Evolutionary conservation across 352 stramenopile genomes (phyloP).

Genomic region (Globisporangium nagaii): DNA sequence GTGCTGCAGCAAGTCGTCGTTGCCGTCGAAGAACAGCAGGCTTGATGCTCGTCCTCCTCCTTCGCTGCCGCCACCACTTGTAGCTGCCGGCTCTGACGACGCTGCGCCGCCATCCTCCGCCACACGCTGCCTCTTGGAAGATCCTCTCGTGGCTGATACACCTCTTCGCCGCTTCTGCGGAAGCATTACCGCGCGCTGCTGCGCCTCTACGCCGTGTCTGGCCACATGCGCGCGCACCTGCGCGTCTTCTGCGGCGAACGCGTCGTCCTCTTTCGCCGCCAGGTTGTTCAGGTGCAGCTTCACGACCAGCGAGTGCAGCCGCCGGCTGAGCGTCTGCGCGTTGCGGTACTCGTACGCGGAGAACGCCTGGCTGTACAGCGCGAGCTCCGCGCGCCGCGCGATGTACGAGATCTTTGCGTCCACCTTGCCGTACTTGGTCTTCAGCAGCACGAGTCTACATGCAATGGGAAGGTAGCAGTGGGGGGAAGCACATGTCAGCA

Average conservation of each 20-base stretch:
- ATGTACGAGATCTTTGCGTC: conserved; percentile 62
- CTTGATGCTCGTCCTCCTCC: no score
- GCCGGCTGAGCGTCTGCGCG: conserved; percentile 45
- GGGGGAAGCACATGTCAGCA: background rate
- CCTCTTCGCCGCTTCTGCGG: background rate
- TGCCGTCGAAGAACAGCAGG: conserved; percentile 42
- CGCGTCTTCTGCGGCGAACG: conserved; percentile 19
- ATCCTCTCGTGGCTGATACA: background rate
- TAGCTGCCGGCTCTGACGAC: no score
- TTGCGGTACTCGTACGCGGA: conserved; percentile 50
- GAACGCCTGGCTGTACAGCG: conserved; percentile 47
- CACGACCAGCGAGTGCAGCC: conserved; percentile 49
- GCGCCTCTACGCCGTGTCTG: background rate
- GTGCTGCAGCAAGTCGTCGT: conserved; percentile 32
- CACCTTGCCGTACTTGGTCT: conserved; percentile 56
- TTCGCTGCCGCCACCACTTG: background rate
- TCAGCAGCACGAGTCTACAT: conserved; percentile 42
- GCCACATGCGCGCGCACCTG: background rate
- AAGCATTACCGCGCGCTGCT: background rate
- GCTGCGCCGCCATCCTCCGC: background rate
- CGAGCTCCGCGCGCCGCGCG: conserved; percentile 45
- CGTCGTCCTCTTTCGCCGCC: conserved; percentile 27
- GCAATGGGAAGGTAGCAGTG: background rate
- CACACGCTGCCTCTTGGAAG: background rate
- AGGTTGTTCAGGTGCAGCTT: conserved; percentile 60